Evolutionary conservation across 441 rosid species (phyloP).

Genomic region (Theobroma grandiflorum): DNA sequence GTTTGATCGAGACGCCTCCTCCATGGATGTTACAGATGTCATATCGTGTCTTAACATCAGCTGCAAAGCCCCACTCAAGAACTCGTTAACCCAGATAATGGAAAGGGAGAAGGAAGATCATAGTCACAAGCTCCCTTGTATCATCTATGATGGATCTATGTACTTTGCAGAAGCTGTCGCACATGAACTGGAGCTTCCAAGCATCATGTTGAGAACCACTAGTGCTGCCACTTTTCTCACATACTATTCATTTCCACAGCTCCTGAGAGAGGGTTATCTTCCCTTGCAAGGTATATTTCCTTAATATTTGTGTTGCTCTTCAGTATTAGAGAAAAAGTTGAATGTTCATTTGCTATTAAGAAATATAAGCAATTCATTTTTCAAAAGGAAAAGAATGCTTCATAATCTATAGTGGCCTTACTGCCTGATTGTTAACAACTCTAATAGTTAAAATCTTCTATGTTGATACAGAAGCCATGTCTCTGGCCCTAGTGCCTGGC

Average conservation of each 20-base stretch:
- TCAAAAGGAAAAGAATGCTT: no score
- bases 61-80: conserved; percentile 34
- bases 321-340: background rate
- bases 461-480: conserved; percentile 1
- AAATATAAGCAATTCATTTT: no score
- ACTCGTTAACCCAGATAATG: conserved; percentile 24
- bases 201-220: conserved; percentile 47
- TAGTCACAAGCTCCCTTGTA: conserved; percentile 32
- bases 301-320: background rate
- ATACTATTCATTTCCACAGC: conserved; percentile 17
- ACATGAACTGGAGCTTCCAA: conserved; percentile 40
- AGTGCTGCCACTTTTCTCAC: conserved; percentile 37
- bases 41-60: conserved; percentile 28
- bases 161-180: conserved; percentile 48
- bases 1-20: conserved; percentile 18
- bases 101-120: conserved; percentile 8
- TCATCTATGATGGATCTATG: conserved; percentile 58
- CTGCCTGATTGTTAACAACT: no score
- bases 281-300: conserved; percentile 30
- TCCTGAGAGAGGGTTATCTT: conserved; percentile 29
- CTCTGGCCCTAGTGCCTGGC: conserved; percentile 31
- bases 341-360: no score
- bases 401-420: no score
- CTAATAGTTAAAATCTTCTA: background rate
- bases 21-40: background rate